phyloP scores from a whole-genome alignment of 2,329 filamentous ascomycete species.

The Sporothrix mexicana region DNA sequence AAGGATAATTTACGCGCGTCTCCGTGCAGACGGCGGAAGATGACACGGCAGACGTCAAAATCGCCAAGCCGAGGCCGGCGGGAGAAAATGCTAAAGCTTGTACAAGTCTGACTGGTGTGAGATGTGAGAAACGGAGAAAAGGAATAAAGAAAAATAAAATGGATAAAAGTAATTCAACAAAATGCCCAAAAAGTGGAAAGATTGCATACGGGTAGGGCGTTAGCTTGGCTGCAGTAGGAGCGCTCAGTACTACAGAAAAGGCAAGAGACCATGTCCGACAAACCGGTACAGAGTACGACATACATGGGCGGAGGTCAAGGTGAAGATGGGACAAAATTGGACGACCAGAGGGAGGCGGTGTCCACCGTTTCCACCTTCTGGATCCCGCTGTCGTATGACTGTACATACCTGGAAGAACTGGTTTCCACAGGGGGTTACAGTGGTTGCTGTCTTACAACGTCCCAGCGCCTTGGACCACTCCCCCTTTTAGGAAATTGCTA shows the following conservation, averaged over 20 bases:
- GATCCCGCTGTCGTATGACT: no score
- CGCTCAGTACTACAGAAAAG: not conserved
- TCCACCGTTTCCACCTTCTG: no score
- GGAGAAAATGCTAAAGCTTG: not conserved
- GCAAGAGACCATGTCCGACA: not conserved
- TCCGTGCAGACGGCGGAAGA: constrained; percentile 13
- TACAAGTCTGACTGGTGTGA: not conserved
- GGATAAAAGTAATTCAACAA: not conserved
- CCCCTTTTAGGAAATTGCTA: constrained; percentile 2
- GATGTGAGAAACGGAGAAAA: not conserved
- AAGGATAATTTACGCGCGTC: not conserved
- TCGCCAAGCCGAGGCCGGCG: not conserved
- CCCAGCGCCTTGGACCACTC: not conserved
- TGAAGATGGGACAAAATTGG: not conserved
- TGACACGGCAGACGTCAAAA: not conserved
- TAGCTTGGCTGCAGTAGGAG: not conserved
- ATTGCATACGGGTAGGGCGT: constrained; percentile 8
- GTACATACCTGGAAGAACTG: no score
- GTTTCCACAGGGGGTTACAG: no score
- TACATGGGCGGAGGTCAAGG: not conserved
- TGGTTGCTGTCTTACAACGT: not conserved
- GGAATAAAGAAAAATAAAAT: not conserved
- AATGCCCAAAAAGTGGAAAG: not conserved
- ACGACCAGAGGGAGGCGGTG: not conserved
- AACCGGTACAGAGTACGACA: no score